Percentiles rank a stretch among this genome's conserved stretches.
Conservation (phyloP, 1,284 basidiomycete genomes). For the Rhodotorula sp. region DNA sequence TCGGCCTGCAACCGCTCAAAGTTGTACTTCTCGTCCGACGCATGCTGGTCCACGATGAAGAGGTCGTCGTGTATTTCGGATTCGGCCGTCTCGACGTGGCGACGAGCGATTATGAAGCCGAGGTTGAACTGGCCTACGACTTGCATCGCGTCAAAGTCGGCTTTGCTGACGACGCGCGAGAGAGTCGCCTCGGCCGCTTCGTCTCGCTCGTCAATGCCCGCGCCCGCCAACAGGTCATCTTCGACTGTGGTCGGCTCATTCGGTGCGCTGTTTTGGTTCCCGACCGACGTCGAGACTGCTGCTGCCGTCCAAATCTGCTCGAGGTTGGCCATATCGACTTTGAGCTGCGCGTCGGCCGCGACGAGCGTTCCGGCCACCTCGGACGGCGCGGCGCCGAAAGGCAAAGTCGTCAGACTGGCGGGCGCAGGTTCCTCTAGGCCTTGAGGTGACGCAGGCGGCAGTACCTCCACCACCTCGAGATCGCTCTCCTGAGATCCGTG, state of each 20-base stretch:
- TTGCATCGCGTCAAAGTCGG: conserved; percentile 80
- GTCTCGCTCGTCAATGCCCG: conserved; percentile 63
- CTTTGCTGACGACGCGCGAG: conserved; percentile 80
- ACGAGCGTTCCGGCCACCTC: conserved; percentile 23
- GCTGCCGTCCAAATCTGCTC: conserved; percentile 9
- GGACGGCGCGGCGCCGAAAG: conserved; percentile 20
- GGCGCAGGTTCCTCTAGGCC: background rate
- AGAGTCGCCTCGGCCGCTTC: conserved; percentile 68
- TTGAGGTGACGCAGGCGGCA: background rate
- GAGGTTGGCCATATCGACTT: conserved; percentile 15
- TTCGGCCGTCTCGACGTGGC: conserved; percentile 45
- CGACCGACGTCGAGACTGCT: too few relatives aligned
- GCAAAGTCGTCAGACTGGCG: background rate
- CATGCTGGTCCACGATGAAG: conserved; percentile 75
- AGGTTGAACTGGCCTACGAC: conserved; percentile 93
- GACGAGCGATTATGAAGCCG: conserved; percentile 86
- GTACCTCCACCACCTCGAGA: conserved; percentile 36
- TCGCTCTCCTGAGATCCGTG: conserved; percentile 22
- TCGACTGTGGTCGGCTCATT: too few relatives aligned
- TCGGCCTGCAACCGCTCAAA: conserved; percentile 89
- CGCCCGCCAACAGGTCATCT: conserved; percentile 48
- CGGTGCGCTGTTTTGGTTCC: background rate
- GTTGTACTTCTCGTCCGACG: conserved; percentile 92
- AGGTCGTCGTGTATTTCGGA: conserved; percentile 66
- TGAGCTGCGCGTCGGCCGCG: conserved; percentile 24